Conservation (phyloP, 805 yeast species). For the Debaryomyces hansenii region DNA sequence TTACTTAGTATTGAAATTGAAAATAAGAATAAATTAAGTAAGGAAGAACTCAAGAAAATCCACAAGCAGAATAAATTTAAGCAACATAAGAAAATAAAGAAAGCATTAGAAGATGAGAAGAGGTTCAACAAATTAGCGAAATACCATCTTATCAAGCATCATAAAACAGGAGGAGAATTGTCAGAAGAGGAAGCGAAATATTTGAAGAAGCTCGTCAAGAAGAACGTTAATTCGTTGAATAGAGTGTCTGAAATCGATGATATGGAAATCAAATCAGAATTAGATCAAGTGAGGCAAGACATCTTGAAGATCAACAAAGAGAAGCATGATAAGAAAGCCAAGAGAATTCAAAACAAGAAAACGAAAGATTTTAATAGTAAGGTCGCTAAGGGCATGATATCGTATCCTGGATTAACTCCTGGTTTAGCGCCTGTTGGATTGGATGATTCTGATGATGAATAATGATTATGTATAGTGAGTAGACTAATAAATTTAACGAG, state of each 20-base stretch:
- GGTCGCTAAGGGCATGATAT: slow-evolving; percentile 42
- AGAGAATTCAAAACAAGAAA: slow-evolving; percentile 17
- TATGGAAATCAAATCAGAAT: slow-evolving; percentile 27
- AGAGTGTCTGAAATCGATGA: slow-evolving; percentile 31
- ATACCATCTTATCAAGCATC: slow-evolving; percentile 38
- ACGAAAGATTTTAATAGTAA: slow-evolving; percentile 34
- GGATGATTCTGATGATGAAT: slow-evolving; percentile 46
- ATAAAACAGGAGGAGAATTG: slow-evolving; percentile 19
- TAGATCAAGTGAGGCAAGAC: slow-evolving; percentile 27
- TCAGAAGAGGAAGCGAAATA: slow-evolving; percentile 37
- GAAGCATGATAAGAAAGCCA: slow-evolving; percentile 24
- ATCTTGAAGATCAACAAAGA: slow-evolving; percentile 23
- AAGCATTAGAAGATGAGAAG: slow-evolving; percentile 26
- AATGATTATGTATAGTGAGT: slow-evolving; percentile 1
- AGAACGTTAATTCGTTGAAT: slow-evolving; percentile 32
- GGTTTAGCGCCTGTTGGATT: slow-evolving; percentile 82
- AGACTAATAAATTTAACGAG: neutral
- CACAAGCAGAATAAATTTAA: slow-evolving; percentile 20
- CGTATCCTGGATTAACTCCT: slow-evolving; percentile 72
- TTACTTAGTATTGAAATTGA: slow-evolving; percentile 15
- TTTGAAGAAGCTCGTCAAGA: slow-evolving; percentile 36
- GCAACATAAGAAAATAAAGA: slow-evolving; percentile 25
- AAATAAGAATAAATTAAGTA: slow-evolving; percentile 7
- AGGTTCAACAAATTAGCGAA: slow-evolving; percentile 37
- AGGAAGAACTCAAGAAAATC: slow-evolving; percentile 18